Evolutionary conservation across 345 rosid genomes (phyloP), one percentile per base, ranked within the genome.

Genomic region (Rhodomyrtus tomentosa): DNA sequence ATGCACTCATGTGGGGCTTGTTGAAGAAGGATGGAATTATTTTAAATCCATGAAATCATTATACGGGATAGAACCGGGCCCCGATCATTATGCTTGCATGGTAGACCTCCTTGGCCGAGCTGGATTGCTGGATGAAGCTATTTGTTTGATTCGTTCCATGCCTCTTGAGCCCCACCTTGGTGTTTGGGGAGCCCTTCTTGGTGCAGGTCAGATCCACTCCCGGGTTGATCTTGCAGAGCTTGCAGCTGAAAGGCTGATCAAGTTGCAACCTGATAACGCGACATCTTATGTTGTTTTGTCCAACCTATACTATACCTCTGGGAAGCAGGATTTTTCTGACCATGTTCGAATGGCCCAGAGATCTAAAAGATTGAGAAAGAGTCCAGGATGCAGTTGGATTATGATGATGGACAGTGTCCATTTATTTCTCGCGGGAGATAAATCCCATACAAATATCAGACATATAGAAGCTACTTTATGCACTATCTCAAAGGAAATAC

Each of bases 161-260:
- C 90, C 94, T 81, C 89, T 85, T 84, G 88, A 89, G 88, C 91
- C 92, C 25, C 95, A 93, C 84, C 81, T 93, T 82, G 98, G 98
- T 5, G 93, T 95, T 87, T 95, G 98, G 98, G 98, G 98, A 83
- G 95, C 96, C 84, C 91, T 94, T 56, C 94, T 95, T 18, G 90
- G 92, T 84, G 92, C 95, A 25, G 91, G 98, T 90, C 91, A 82
- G 83, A 90, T 86, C 58, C 86, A 90, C 86, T 82, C 89, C 32
- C 91, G 89, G 79, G 88, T 93, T 51, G 95, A 93, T 89, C 89
- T 94, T 22, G 98, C 95, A 42, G 89, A 91, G 88, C 85, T 93
- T 82, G 93, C 98, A 62, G 95, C 94, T 51, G 83, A 90, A 85
- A 90, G 88, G 82, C 92, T 94, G 86, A 88, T 80, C 27, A 87